These are phyloP conservation scores for Exserohilum turcica DNA, from an alignment of 2,329 filamentous ascomycete species.

Conservation along the genomic window DNA sequence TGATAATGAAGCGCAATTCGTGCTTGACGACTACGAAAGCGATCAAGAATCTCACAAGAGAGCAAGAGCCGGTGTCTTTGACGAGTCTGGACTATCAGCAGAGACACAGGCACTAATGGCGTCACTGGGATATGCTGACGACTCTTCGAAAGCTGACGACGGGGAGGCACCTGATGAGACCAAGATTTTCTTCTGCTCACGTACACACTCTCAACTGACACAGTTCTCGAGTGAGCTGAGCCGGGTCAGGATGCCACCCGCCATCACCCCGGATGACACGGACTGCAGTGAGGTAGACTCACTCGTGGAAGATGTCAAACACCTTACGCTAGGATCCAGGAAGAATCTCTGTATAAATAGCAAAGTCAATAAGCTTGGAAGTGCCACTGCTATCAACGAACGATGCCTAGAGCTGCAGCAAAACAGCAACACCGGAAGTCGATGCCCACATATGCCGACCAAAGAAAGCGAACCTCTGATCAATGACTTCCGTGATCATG, in stretches of 20 bases:
- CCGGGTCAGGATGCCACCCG: slow-evolving; percentile 76
- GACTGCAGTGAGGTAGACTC: slow-evolving; percentile 23
- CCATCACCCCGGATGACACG: slow-evolving; percentile 52
- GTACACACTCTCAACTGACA: slow-evolving; percentile 88
- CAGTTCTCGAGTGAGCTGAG: slow-evolving; percentile 86
- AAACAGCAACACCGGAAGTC: slow-evolving; percentile 63
- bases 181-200: slow-evolving; percentile 90
- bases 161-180: slow-evolving; percentile 64
- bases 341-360: slow-evolving; percentile 91
- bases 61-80: slow-evolving; percentile 26
- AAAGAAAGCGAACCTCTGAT: slow-evolving; percentile 74
- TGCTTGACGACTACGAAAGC: slow-evolving; percentile 76
- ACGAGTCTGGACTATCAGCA: slow-evolving; percentile 64
- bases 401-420: slow-evolving; percentile 89
- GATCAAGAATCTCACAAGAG: slow-evolving; percentile 55
- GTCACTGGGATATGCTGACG: slow-evolving; percentile 52
- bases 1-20: slow-evolving; percentile 68
- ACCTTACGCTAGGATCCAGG: slow-evolving; percentile 81
- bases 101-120: slow-evolving; percentile 77
- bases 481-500: slow-evolving; percentile 82
- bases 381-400: slow-evolving; percentile 85
- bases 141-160: slow-evolving; percentile 52
- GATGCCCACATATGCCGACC: slow-evolving; percentile 78
- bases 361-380: slow-evolving; percentile 71
- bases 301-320: slow-evolving; percentile 70